A percentile compares a stretch with the other conserved stretches of the same genome.
phyloP scores from a whole-genome alignment of 768 basidiomycete species.

The Lactarius sanguifluus region DNA sequence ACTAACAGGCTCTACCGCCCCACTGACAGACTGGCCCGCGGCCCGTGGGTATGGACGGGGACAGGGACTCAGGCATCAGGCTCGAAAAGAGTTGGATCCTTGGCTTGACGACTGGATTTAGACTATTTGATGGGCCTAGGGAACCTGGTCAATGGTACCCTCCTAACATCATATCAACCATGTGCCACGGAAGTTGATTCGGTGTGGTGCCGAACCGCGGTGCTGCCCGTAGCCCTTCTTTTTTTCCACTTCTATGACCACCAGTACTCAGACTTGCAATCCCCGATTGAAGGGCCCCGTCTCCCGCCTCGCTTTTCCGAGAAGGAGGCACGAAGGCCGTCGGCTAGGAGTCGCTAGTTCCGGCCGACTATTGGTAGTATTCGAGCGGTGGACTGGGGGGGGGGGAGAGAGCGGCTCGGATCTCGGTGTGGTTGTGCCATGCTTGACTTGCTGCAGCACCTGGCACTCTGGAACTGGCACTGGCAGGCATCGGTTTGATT shows the following conservation, averaged over 20 bases:
- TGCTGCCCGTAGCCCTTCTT: neutral
- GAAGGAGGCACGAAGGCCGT: neutral
- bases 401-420: neutral
- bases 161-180: too few relatives aligned
- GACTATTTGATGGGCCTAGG: neutral
- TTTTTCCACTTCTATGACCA: neutral
- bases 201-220: neutral
- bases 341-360: neutral
- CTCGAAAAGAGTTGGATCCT: neutral
- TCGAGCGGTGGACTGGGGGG: neutral
- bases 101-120: neutral
- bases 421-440: neutral
- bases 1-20: neutral
- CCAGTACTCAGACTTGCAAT: neutral
- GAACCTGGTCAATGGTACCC: neutral
- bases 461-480: too few relatives aligned
- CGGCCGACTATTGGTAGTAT: neutral
- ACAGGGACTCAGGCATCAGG: neutral
- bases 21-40: neutral
- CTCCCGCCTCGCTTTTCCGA: neutral
- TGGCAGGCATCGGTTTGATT: too few relatives aligned
- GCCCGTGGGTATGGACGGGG: neutral
- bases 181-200: too few relatives aligned
- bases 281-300: neutral
- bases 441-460: too few relatives aligned